Evolutionary conservation across 768 basidiomycete species (phyloP), one percentile per base, ranked within the genome.

Genomic region (Cytidiella melzeri): DNA sequence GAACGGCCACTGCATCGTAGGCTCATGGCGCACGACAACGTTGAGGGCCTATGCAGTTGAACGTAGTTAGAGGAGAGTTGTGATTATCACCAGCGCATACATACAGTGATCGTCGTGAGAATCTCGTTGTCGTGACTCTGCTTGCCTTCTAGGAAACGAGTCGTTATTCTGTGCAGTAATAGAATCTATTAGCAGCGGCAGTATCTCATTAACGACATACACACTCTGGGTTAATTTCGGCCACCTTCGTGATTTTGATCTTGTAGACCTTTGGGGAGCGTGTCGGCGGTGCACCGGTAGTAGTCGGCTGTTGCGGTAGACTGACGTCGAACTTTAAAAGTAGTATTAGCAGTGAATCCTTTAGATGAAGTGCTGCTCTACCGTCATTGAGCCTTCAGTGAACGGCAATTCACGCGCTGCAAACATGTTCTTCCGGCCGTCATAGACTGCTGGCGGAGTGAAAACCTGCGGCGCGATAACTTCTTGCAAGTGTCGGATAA

Each of bases 171-270:
- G 50, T 34, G 30, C 30, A 15, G 9, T 7, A 7, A 34, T 15
- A 34, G 9, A 34, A 15, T 15, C 15, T 15, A 34, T 7, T 15
- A 7, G 15, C 7, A 7, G 15, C 30, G 30, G 15, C 15, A 34
- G 30, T 7, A 15, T 34, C 7, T 9, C 7, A 19, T 19, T 9
- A 41, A 6, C 9, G 15, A 41, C 48, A 41, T 2, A 87, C 63
- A 70, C 84, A 45, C 83, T 98, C 51, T 81, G 96, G 67, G 82
- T 97, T 53, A 85, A 97, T 68, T 74, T 95, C 57, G 72, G 83
- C 54, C 75, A 89, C 68, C 62, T 88, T 54, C 69, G 81, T 66
- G 70, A 91, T 56, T 40, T 68, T 73, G 37, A 91, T 74, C 58
- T 81, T 84, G 67, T 81, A 89, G 3, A 79, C 69, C 54, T 83